Conservation (phyloP, 2,329 filamentous ascomycete species). For the Sarocladium brachiariae region DNA sequence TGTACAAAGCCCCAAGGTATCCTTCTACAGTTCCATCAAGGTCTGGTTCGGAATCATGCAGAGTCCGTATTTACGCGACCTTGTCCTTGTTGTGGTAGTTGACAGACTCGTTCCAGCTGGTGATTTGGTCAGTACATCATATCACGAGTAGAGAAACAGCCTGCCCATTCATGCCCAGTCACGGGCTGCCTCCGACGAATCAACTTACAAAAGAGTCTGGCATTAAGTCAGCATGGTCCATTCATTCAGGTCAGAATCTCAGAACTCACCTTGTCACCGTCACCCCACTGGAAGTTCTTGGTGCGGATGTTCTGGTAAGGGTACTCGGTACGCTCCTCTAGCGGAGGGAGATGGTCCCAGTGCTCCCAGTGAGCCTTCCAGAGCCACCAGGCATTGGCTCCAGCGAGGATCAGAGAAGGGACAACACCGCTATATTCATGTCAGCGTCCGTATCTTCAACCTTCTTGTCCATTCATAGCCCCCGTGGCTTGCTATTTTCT, state of each 20-base stretch:
- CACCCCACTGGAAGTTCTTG: conserved; percentile 93
- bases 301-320: conserved; percentile 95
- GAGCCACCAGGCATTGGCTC: conserved; percentile 79
- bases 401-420: conserved; percentile 64
- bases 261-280: conserved; percentile 81
- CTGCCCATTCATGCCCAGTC: no score
- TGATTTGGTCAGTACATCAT: conserved; percentile 11
- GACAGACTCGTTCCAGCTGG: conserved; percentile 89
- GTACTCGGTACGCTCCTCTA: conserved; percentile 90
- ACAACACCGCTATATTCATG: conserved; percentile 61
- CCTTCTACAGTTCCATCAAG: conserved; percentile 7
- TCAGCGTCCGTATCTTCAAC: conserved; percentile 1
- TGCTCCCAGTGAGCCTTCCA: conserved; percentile 98
- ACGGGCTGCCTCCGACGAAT: no score
- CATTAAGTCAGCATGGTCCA: conserved; percentile 19
- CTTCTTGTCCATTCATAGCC: no score
- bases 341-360: conserved; percentile 74
- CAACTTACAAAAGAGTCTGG: conserved; percentile 60
- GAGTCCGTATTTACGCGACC: conserved; percentile 22
- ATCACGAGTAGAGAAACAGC: background rate
- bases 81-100: conserved; percentile 98
- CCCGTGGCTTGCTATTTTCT: no score
- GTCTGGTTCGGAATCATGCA: background rate
- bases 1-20: conserved; percentile 2
- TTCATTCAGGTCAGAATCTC: conserved; percentile 6